Base-by-base conservation (phyloP, 306 rosid genomes). In the Sindora glabra region DNA sequence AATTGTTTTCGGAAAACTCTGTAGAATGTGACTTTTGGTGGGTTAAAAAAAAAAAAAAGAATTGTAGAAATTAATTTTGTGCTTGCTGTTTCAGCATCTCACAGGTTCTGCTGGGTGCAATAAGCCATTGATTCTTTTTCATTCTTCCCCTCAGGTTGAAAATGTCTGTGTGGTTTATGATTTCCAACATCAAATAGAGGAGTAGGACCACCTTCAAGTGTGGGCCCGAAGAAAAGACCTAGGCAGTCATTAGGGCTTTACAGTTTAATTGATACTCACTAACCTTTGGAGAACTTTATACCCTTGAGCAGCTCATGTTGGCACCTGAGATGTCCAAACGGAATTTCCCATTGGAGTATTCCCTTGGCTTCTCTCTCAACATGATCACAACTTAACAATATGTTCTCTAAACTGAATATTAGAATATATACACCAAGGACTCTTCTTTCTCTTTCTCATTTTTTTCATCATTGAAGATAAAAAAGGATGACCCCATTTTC, bases 221-320 rank as follows among this genome's bases (percentile, higher is more conserved):
- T 69, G 74, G 78, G 73, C 49, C 83, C 71, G 24, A 67, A 61
- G 52, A 66, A 48, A 66, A 56, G 65, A 24, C 75, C 48, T 4
- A 52, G 40, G 59, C 41, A 64, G 64, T 63, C 11, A 69, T 69
- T 69, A 63, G 57, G 71, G 68, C 66, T 30, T 48, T 62, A 34
- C 45, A 56, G 39, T 22, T 27, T 11, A 18, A 13, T 16, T 5
- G 42, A 1, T 41, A 13, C 30, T 36, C 57, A n/a, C n/a, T n/a
- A n/a, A n/a, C n/a, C n/a, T n/a, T n/a, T n/a, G 47, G 44, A 12
- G 22, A 37, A 48, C 37, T 68, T 25, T 36, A n/a, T 42, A 51
- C 1, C 14, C 29, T 44, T 18, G 21, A 25, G 45, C 25, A 25
- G 45, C 25, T 21, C 2, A 19, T 36, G 23, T 26, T 30, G 24